These are phyloP conservation scores for Asclepias syriaca DNA, from an alignment of 257 asterid genomes.

Conservation along the genomic window DNA sequence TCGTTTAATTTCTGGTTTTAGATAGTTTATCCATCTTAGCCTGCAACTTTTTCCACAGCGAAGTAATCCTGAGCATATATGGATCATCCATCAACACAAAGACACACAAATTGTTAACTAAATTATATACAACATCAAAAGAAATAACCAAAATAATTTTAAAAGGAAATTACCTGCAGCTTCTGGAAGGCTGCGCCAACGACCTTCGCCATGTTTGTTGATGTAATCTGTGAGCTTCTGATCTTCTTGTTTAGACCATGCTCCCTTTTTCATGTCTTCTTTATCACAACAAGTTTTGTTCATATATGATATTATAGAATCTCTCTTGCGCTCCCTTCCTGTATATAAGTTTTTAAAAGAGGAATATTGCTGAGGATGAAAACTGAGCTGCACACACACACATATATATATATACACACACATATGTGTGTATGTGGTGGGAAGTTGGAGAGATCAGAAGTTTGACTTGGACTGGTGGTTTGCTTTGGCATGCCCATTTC, in stretches of 20 bases:
- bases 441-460: neutral
- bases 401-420: too few relatives aligned
- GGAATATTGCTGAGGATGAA: too few relatives aligned
- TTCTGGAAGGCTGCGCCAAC: constrained; percentile 22
- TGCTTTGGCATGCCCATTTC: constrained; percentile 7
- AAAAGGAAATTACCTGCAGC: constrained; percentile 16
- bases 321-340: too few relatives aligned
- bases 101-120: neutral
- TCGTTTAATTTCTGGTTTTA: constrained; percentile 16
- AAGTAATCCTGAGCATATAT: neutral
- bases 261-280: constrained; percentile 15
- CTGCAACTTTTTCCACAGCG: constrained; percentile 21
- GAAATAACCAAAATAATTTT: too few relatives aligned
- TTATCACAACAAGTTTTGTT: constrained; percentile 18
- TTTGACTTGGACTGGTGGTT: constrained; percentile 22
- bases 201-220: constrained; percentile 22
- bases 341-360: too few relatives aligned
- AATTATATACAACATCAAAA: too few relatives aligned
- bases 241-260: constrained; percentile 29
- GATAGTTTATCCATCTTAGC: constrained; percentile 20
- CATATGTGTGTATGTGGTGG: too few relatives aligned
- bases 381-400: too few relatives aligned
- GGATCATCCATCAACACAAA: neutral
- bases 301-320: constrained; percentile 4
- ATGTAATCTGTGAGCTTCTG: constrained; percentile 21